phyloP scores from a whole-genome alignment of 441 rosid species.

The Pelargonium exstipulatum region DNA sequence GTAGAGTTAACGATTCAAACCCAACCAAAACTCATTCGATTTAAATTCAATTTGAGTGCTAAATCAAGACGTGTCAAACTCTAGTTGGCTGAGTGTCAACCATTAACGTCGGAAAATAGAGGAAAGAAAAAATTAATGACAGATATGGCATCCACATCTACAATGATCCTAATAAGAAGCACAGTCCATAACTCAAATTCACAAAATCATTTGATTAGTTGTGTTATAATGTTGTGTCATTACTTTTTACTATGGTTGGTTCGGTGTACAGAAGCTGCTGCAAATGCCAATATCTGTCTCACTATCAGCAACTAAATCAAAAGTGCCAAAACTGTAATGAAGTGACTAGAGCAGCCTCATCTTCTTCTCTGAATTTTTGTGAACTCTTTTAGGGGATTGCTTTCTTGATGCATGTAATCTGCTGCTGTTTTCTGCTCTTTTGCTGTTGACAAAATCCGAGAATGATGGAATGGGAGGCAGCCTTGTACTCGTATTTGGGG shows the following conservation, averaged over 20 bases:
- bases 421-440: conserved; percentile 27
- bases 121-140: too few species aligned
- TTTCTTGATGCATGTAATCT: conserved; percentile 22
- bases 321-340: not conserved
- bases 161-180: too few species aligned
- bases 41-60: too few species aligned
- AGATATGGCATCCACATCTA: too few species aligned
- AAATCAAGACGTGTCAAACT: too few species aligned
- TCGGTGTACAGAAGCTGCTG: not conserved
- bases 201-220: not conserved
- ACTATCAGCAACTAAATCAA: too few species aligned
- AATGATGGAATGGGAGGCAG: conserved; percentile 68
- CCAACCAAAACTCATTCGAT: too few species aligned
- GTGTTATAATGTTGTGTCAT: not conserved
- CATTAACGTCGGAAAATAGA: too few species aligned
- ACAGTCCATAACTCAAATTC: not conserved
- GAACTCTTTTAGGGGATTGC: conserved; percentile 27
- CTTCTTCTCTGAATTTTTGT: conserved; percentile 44
- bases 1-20: too few species aligned
- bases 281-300: too few species aligned
- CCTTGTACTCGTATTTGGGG: conserved; percentile 16
- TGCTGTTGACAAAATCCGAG: conserved; percentile 62
- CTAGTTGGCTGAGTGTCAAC: too few species aligned
- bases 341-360: conserved; percentile 39
- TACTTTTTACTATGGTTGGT: not conserved